Conservation (phyloP, 352 stramenopile genomes). For the Globisporangium alternatum region DNA sequence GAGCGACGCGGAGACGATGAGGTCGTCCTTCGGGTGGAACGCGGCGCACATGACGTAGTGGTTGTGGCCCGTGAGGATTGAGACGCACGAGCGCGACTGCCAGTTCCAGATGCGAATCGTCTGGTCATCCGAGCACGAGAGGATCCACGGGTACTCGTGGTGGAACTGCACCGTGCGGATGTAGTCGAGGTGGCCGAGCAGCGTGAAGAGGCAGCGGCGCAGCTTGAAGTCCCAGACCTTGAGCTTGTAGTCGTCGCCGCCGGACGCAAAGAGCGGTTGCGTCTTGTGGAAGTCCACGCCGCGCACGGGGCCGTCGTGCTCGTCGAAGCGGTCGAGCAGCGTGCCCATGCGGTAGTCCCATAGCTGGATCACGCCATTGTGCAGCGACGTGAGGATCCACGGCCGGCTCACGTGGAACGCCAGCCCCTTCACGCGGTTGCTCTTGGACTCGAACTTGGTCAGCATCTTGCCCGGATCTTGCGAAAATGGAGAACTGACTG, state of each 20-base stretch:
- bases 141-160: conserved; percentile 98
- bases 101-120: conserved; percentile 99
- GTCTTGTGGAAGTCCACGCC: conserved; percentile 98
- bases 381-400: conserved; percentile 99
- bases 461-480: conserved; percentile 75
- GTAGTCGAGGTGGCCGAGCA: conserved; percentile 99
- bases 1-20: conserved; percentile 98
- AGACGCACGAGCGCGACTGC: conserved; percentile 97
- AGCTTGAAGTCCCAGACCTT: conserved; percentile 99
- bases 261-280: conserved; percentile 98
- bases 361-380: conserved; percentile 98
- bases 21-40: conserved; percentile 99
- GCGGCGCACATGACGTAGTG: conserved; percentile 99
- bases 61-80: conserved; percentile 99
- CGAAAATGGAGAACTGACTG: conserved; percentile 1
- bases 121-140: conserved; percentile 97
- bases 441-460: conserved; percentile 99
- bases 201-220: conserved; percentile 97
- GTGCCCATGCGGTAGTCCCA: conserved; percentile 99
- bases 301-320: conserved; percentile 98
- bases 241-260: conserved; percentile 99
- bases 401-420: conserved; percentile 98
- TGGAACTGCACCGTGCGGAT: conserved; percentile 99
- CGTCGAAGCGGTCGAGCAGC: conserved; percentile 98
- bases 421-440: conserved; percentile 98